Evolutionary conservation across 1,284 basidiomycete species (phyloP), one percentile per base, ranked within the genome.

Genomic region (Sanghuangporus sanghuang): DNA sequence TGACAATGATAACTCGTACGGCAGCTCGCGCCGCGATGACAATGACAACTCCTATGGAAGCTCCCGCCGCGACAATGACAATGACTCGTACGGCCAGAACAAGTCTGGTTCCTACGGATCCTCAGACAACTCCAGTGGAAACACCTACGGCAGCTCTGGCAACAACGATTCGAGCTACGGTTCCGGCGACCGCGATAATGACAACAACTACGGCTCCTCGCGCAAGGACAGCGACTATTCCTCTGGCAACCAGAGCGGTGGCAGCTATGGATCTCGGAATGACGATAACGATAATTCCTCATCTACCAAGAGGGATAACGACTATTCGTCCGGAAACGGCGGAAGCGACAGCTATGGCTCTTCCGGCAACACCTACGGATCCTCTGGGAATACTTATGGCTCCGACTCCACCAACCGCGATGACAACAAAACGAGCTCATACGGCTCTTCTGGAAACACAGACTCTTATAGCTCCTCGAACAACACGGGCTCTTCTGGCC

Each of bases 81-180:
- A 48, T n/a, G 36, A 32, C 23, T 62, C 61, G 23, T 62, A 49
- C 54, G 48, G 16, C 57, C 48, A 59, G 21, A 40, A 40, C 14
- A 49, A 57, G n/a, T 49, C 52, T 8, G 35, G 55, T 42, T 48
- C 53, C 18, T 62, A 62, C 53, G 61, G 61, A 16, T 55, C 61
- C 9, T 39, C 38, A 7, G 49, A 42, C 59, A 38, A 46, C 16
- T 53, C 59, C n/a, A 21, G 32, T 9, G 36, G 18, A 32, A 56
- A 56, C 16, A 54, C 53, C 7, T 16, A 35, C 56, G 40, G 40
- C 16, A n/a, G 32, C 12, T n/a, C 18, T 16, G 23, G 12, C 2
- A 16, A 42, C 23, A 53, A 40, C 40, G 46, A 46, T 14, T 36
- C 35, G 7, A 59, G 27, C 46, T 44, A 64, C 23, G 57, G 57